These are phyloP conservation scores for Talaromyces stipitatus DNA, from an alignment of 495 filamentous ascomycete genomes.

Conservation along the genomic window DNA sequence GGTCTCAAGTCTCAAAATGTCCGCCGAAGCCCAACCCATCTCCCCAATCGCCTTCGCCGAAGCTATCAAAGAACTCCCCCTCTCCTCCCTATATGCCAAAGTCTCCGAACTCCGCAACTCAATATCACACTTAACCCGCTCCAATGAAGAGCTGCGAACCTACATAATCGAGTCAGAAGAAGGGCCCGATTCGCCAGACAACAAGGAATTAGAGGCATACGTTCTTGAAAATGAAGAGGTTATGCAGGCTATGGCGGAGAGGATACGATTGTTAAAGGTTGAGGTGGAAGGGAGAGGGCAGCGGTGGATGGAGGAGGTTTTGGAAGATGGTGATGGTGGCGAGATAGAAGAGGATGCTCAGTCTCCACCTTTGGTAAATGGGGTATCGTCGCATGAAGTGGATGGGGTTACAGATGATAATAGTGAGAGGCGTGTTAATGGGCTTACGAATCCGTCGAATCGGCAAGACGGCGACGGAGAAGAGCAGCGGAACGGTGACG, in stretches of 20 bases:
- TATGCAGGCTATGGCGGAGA: slow-evolving; percentile 62
- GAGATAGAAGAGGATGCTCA: slow-evolving; percentile 8
- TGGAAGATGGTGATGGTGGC: slow-evolving; percentile 20
- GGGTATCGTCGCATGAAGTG: neutral
- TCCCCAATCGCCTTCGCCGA: slow-evolving; percentile 42
- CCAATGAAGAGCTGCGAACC: slow-evolving; percentile 62
- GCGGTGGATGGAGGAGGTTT: slow-evolving; percentile 54
- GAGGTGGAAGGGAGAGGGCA: slow-evolving; percentile 74
- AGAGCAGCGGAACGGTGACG: slow-evolving; percentile 20
- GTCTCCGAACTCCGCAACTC: slow-evolving; percentile 74
- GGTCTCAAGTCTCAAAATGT: slow-evolving; percentile 22
- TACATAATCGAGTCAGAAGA: slow-evolving; percentile 46
- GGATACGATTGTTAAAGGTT: slow-evolving; percentile 56
- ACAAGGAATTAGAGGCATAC: slow-evolving; percentile 39
- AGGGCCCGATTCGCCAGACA: slow-evolving; percentile 57
- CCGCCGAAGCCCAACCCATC: slow-evolving; percentile 28
- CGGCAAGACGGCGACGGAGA: slow-evolving; percentile 10
- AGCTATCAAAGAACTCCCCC: slow-evolving; percentile 65
- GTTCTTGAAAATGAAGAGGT: slow-evolving; percentile 67
- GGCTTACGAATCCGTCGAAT: neutral
- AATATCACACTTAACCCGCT: slow-evolving; percentile 71
- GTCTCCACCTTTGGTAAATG: neutral
- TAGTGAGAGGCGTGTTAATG: slow-evolving; percentile 2
- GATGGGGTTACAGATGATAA: slow-evolving; percentile 21
- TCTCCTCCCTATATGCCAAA: slow-evolving; percentile 69